Evolutionary conservation across 1,284 basidiomycete genomes (phyloP), one percentile per base, ranked within the genome.

Genomic region (Irpex sp.): DNA sequence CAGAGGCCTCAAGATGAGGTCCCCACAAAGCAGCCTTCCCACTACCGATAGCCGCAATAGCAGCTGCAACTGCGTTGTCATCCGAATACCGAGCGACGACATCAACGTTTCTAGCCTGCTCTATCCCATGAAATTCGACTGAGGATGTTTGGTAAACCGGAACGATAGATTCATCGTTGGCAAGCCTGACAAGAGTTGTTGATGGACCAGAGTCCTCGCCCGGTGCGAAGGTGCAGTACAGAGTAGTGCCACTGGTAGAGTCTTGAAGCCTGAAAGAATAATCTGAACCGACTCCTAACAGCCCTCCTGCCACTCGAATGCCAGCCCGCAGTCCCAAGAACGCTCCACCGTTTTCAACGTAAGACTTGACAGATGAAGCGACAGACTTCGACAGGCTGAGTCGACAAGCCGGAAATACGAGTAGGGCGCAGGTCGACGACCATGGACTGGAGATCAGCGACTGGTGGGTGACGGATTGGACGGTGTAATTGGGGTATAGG

Each of bases 401-500:
- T 21, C 80, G 76, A 52, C 85, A 85, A 21, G 85, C 84, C 1
- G 91, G 92, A 62, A 96, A 77, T 57, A 94, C 89, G 5, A 97
- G 82, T 1, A 96, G 80, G 3, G 89, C 88, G 70, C 93, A 95
- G 36, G 82, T 82, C 2, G 79, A 72, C 55, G 85, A 74, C 94
- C 94, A 97, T 7, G 94, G 94, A 62, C 91, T 87, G 0, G 82
- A 78, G 0, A 81, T 75, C 7, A 97, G 78, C 0, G 84, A 73
- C 44, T 85, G 76, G 0, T 82, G 78, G 0, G 85, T 78, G 60
- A 94, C 81, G 2, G 84, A 75, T 65, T 93, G 91, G 44, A 96
- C 86, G 13, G 91, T 86, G 74, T 95, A 96, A 73, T 89, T 83
- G 0, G 92, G 89, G 6, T 81, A 70, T 13, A 95, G 84, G 37